Evolutionary conservation across 2,329 filamentous ascomycete genomes (phyloP).

Genomic region (Fusarium nygamai): DNA sequence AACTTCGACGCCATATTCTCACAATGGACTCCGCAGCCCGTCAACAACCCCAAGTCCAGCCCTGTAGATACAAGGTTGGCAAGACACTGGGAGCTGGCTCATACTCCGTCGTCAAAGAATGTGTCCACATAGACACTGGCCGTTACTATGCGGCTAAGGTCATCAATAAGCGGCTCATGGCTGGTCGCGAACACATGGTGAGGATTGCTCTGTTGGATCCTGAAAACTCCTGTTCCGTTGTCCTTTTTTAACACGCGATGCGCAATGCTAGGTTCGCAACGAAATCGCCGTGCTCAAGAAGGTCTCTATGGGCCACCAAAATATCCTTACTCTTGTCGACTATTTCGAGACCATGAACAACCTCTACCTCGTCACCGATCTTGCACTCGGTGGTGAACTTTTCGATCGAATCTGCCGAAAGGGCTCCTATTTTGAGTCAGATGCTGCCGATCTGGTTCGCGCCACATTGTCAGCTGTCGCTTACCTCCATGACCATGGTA

Average conservation of each 20-base stretch:
- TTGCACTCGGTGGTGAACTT: constrained; percentile 93
- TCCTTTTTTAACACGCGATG: constrained; percentile 22
- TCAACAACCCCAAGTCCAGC: constrained; percentile 76
- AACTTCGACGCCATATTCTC: constrained; percentile 8
- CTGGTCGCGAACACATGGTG: constrained; percentile 97
- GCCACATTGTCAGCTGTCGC: constrained; percentile 97
- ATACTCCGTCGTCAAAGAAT: constrained; percentile 99
- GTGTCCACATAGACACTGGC: constrained; percentile 97
- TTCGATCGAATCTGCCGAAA: constrained; percentile 99
- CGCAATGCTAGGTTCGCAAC: constrained; percentile 78
- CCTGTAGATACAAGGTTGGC: constrained; percentile 97
- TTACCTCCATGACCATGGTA: constrained; percentile 97
- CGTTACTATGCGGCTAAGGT: constrained; percentile 99
- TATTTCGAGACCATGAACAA: constrained; percentile 99
- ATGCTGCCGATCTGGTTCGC: constrained; percentile 93
- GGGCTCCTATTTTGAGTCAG: constrained; percentile 97
- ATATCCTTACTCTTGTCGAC: constrained; percentile 96
- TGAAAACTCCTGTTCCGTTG: not conserved
- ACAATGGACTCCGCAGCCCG: constrained; percentile 39
- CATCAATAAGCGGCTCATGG: constrained; percentile 99
- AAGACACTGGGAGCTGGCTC: constrained; percentile 97
- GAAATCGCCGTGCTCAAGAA: constrained; percentile 97
- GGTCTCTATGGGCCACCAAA: constrained; percentile 99
- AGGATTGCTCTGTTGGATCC: constrained; percentile 30
- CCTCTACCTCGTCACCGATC: constrained; percentile 95